These are phyloP conservation scores for Cardamine resedifolia DNA, from an alignment of 345 rosid species.

Conservation along the genomic window DNA sequence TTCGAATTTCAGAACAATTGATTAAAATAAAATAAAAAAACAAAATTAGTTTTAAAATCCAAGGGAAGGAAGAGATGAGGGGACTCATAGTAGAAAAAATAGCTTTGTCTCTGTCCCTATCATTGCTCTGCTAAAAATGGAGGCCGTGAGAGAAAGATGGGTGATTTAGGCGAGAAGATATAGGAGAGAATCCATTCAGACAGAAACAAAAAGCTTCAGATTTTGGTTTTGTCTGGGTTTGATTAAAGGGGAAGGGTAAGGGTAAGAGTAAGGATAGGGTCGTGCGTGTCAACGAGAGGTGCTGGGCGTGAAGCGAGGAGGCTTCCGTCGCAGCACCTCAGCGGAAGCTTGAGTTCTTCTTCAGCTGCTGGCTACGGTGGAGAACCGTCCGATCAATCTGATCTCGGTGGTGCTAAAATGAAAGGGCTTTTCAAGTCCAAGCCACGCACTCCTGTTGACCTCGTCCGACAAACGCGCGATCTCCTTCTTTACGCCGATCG, in stretches of 20 bases:
- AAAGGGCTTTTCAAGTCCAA: slow-evolving; percentile 86
- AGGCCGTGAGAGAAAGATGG: slow-evolving; percentile 5
- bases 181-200: slow-evolving; percentile 3
- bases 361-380: slow-evolving; percentile 18
- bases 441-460: slow-evolving; percentile 82
- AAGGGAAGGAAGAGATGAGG: slow-evolving; percentile 2
- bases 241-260: background rate
- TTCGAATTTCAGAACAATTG: background rate
- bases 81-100: background rate
- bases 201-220: background rate
- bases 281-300: slow-evolving; percentile 43
- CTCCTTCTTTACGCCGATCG: slow-evolving; percentile 60
- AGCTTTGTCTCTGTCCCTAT: background rate
- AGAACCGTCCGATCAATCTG: slow-evolving; percentile 38
- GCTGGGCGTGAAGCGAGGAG: slow-evolving; percentile 41
- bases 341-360: slow-evolving; percentile 21
- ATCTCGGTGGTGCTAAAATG: slow-evolving; percentile 49
- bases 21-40: background rate
- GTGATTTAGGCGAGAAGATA: slow-evolving; percentile 33
- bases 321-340: slow-evolving; percentile 40
- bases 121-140: slow-evolving; percentile 25
- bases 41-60: background rate
- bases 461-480: slow-evolving; percentile 87
- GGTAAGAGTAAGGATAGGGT: slow-evolving; percentile 39
- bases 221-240: background rate